A percentile compares a stretch with the other conserved stretches of the same genome.
phyloP scores from a whole-genome alignment of 352 stramenopile species.

The Globisporangium acanthophoron region DNA sequence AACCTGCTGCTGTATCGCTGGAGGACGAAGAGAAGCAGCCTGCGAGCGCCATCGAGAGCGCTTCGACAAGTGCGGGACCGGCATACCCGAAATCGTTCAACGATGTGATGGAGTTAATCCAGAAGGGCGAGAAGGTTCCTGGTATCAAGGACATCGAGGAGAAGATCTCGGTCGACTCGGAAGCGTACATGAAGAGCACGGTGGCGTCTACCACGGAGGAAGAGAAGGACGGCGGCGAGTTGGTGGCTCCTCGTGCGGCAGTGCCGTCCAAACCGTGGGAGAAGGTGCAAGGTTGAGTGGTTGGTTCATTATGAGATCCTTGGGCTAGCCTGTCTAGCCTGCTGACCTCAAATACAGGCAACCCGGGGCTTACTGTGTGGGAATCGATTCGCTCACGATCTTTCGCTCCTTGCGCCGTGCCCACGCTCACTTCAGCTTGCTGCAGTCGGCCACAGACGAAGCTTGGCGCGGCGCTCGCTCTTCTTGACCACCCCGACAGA shows the following conservation, averaged over 20 bases:
- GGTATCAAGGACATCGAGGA: constrained; percentile 74
- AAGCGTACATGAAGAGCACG: constrained; percentile 8
- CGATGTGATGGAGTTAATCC: constrained; percentile 70
- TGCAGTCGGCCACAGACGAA: too few species aligned
- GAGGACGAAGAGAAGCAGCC: constrained; percentile 28
- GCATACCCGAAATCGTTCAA: constrained; percentile 66
- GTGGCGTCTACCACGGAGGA: not conserved
- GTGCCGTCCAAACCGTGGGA: constrained; percentile 38
- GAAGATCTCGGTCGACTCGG: constrained; percentile 58
- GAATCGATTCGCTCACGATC: too few species aligned
- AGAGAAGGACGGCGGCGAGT: not conserved
- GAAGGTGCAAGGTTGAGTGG: constrained; percentile 22
- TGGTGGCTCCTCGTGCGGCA: constrained; percentile 4
- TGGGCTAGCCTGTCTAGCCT: too few species aligned
- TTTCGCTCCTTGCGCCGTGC: too few species aligned
- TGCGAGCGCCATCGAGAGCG: not conserved
- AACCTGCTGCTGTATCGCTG: not conserved
- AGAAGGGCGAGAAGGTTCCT: constrained; percentile 65
- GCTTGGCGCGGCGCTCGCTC: too few species aligned
- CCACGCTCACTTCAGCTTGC: too few species aligned
- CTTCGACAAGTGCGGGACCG: constrained; percentile 17
- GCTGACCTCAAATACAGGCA: too few species aligned
- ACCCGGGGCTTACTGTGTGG: too few species aligned
- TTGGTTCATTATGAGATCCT: too few species aligned
- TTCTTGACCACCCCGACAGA: too few species aligned